Evolutionary conservation across 352 stramenopile species (phyloP).

Genomic region (Globisporangium mamillatum): DNA sequence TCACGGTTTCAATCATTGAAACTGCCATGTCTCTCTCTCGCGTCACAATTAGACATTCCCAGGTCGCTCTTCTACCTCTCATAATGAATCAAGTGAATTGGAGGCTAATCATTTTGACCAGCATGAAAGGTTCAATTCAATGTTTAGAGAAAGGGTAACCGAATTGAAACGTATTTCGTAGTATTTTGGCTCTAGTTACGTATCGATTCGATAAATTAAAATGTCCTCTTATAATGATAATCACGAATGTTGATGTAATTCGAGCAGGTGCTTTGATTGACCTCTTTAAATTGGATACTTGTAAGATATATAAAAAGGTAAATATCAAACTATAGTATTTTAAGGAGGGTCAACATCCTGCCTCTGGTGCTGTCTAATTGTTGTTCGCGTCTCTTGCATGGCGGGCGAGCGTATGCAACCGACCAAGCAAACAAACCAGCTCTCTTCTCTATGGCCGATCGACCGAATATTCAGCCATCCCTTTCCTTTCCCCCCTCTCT

Average conservation of each 20-base stretch:
- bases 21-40: slow-evolving; percentile 9
- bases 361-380: neutral
- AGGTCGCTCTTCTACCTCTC: too few species aligned
- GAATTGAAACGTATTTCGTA: too few species aligned
- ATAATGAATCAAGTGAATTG: too few species aligned
- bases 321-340: neutral
- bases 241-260: too few species aligned
- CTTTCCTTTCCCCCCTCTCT: neutral
- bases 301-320: too few species aligned
- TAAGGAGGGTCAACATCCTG: neutral
- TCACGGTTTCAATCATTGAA: neutral
- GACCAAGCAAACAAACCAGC: neutral
- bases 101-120: too few species aligned
- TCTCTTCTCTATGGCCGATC: slow-evolving; percentile 7
- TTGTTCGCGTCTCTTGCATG: slow-evolving; percentile 1
- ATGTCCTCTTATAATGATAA: too few species aligned
- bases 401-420: neutral
- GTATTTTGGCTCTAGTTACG: too few species aligned
- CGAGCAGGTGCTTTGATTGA: too few species aligned
- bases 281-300: neutral
- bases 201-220: too few species aligned
- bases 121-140: too few species aligned
- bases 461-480: neutral
- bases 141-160: too few species aligned
- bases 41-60: neutral